Base-by-base conservation (phyloP, 2,329 filamentous ascomycete species). In the Metarhizium sp. region DNA sequence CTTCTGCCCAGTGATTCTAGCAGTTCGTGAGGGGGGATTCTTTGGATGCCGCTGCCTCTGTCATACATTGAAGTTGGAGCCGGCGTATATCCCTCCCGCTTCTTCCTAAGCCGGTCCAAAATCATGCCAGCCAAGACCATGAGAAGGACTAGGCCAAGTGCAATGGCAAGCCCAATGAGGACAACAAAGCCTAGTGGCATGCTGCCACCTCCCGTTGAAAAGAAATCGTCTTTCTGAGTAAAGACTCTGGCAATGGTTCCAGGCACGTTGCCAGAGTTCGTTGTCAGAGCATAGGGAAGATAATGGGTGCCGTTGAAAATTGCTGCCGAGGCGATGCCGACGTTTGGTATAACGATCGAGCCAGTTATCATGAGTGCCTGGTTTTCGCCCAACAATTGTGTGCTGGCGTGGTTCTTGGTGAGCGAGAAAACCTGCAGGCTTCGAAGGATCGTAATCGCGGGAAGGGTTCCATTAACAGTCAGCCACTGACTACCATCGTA, bases 281-380 rank as follows among this genome's bases (percentile, higher is more conserved):
- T 87, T 2, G 92, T 88, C 46, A 99, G 79, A 45, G 90, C 80
- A 68, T 92, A 96, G 0, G 94, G 92, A 52, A 78, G 77, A 67
- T 92, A 84, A 2, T 76, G 74, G 11, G 85, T 90, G 63, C 94
- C 94, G 65, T 97, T 90, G 75, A 88, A 99, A 32, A 96, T 75
- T 7, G 86, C 92, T 8, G 90, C 91, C 14, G 92, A 95, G 6
- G 87, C 90, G 56, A 85, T 86, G 57, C 92, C 92, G 66, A 91
- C 91, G 51, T 75, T 74, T 0, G 87, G 82, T 18, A 97, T 78
- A 60, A 84, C 79, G 61, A 99, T 82, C 53, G 87, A 82, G 43
- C 94, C 94, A n/a, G 90, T 90, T 51, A 97, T 75, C 71, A 99
- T 80, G 40, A 99, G 80, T 4, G 84, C 79, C 67, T 94, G 84